Conservation (phyloP, 2,329 filamentous ascomycete species). For the Epichloe sp. region DNA sequence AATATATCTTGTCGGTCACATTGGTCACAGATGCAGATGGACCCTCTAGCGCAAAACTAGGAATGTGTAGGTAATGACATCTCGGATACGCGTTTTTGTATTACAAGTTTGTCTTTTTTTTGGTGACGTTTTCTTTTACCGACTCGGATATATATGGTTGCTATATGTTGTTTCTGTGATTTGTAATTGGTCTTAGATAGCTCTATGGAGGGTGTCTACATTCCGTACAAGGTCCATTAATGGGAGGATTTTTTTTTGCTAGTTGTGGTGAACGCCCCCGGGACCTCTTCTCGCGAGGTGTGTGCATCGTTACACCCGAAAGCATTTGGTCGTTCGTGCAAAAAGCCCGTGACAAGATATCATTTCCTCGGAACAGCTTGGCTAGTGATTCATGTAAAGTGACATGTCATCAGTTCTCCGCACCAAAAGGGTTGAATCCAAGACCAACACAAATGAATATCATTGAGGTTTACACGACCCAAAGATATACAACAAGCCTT, state of each 20-base stretch:
- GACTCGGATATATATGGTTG: not conserved
- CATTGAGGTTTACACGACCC: too few species aligned
- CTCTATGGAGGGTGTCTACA: not conserved
- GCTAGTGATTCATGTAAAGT: too few species aligned
- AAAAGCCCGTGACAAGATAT: too few species aligned
- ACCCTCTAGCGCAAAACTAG: not conserved
- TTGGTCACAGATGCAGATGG: not conserved
- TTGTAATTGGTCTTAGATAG: not conserved
- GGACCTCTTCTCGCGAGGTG: not conserved
- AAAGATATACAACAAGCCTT: too few species aligned
- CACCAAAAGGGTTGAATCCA: too few species aligned
- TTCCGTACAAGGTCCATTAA: not conserved
- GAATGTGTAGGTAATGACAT: not conserved
- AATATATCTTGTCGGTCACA: not conserved
- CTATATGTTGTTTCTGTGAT: not conserved
- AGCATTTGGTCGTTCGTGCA: too few species aligned
- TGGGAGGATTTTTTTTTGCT: not conserved
- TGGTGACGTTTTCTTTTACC: not conserved
- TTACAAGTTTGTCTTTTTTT: not conserved
- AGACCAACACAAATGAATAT: too few species aligned
- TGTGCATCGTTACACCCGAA: not conserved
- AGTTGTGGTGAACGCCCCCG: not conserved
- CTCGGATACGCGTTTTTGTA: constrained; percentile 3
- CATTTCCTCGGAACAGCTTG: too few species aligned
- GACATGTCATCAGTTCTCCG: too few species aligned